phyloP scores from a whole-genome alignment of 345 rosid genomes.

The Ceriops zippeliana region DNA sequence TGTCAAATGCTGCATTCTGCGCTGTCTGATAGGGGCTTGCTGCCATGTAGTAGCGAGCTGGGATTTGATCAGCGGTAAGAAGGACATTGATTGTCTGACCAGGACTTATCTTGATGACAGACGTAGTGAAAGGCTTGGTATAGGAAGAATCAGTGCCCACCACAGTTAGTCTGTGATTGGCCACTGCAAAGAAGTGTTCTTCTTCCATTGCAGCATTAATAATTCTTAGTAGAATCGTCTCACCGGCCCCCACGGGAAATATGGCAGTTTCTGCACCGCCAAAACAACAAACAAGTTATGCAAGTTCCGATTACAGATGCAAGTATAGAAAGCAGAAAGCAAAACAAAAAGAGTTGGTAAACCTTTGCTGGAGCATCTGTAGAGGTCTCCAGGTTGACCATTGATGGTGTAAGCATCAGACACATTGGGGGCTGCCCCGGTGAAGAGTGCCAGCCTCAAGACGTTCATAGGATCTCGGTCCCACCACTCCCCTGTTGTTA shows the following conservation, averaged over 20 bases:
- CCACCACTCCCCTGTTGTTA: constrained; percentile 74
- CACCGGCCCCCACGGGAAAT: constrained; percentile 29
- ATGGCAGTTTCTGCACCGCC: constrained; percentile 19
- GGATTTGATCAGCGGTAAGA: constrained; percentile 27
- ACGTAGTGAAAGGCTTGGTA: constrained; percentile 28
- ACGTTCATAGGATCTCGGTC: constrained; percentile 73
- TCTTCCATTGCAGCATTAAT: constrained; percentile 29
- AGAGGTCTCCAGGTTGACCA: constrained; percentile 92
- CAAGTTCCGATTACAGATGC: neutral
- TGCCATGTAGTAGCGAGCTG: constrained; percentile 30
- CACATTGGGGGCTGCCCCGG: constrained; percentile 47
- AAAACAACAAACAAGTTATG: neutral
- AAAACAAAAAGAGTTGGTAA: constrained; percentile 1
- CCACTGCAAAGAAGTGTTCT: constrained; percentile 26
- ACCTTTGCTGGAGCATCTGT: constrained; percentile 65
- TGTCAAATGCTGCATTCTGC: constrained; percentile 26
- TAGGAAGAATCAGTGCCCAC: constrained; percentile 22
- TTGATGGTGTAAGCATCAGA: constrained; percentile 88
- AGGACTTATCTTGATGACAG: constrained; percentile 24
- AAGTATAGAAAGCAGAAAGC: neutral
- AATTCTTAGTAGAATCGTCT: constrained; percentile 33
- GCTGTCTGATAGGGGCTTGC: constrained; percentile 24
- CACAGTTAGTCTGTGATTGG: constrained; percentile 24
- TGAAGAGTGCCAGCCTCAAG: constrained; percentile 44
- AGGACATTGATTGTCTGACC: constrained; percentile 34